Base-by-base conservation (phyloP, 768 basidiomycete genomes). In the Amanita jacksonii region DNA sequence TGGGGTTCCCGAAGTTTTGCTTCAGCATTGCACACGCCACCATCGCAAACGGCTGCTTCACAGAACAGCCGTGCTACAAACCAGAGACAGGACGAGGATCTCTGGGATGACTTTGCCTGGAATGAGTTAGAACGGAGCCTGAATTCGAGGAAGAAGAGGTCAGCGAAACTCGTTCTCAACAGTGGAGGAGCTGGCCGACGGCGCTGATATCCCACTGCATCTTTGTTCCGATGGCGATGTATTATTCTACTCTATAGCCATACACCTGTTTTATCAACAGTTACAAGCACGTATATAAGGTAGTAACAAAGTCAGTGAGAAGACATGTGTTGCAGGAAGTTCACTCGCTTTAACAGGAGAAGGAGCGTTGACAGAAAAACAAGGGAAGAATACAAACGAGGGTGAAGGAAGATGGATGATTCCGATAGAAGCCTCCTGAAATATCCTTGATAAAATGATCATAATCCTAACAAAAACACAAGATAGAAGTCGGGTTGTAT, bases 1-100 rank as follows among this genome's bases (percentile, higher is more conserved):
- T 90, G 86, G 88, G 86, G 86, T 18, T 66, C 71, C 13, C 69
- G 83, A 44, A 89, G 85, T 51, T 91, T 92, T 58, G 89, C 89
- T 9, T 80, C 85, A 8, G 82, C 87, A 0, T 62, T 83, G 45
- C 79, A 83, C 56, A 70, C 81, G 12, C 55, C 70, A 36, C 54
- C 68, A 19, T 52, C 62, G 22, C 58, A 48, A 19, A 48, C 54
- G 9, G 56, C 52, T 9, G 12, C 36, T 24, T 18, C 44, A 22
- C 37, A 38, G 37, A 4, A 19, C 9, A 23, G 5, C 19, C 8
- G n/a, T 22, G n/a, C 37, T 13, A 36, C 54, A 24, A 58, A 57
- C 48, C 58, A 62, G 19, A 52, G 55, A 36, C 60, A 64, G 41
- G 63, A 58, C 5, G 68, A 69, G 48, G 83, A 85, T 50, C 85